These are phyloP conservation scores for Hericium rajendrae DNA, from an alignment of 768 basidiomycete genomes.

Conservation along the genomic window DNA sequence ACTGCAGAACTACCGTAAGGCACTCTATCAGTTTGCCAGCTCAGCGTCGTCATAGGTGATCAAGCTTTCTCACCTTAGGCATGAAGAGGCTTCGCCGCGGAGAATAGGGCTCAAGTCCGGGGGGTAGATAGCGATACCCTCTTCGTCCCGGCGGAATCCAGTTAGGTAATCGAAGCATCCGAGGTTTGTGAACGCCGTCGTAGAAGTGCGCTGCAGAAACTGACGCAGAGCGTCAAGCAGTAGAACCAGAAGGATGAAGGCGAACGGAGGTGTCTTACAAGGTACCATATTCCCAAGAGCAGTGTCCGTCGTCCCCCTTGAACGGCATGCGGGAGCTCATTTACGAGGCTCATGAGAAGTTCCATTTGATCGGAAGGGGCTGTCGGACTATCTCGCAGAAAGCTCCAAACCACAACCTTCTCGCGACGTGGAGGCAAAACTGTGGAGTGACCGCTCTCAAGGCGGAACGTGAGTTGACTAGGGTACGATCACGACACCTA, in stretches of 20 bases:
- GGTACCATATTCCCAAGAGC: no score
- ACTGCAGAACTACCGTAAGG: background rate
- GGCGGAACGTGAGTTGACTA: background rate
- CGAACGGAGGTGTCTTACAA: no score
- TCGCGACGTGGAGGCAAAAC: no score
- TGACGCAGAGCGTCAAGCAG: background rate
- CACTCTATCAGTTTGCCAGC: background rate
- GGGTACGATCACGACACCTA: background rate
- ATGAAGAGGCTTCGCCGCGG: background rate
- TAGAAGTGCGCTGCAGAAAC: background rate
- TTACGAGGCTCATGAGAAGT: no score
- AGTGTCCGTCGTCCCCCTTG: no score
- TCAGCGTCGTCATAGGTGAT: background rate
- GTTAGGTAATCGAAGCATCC: background rate
- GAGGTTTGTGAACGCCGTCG: background rate
- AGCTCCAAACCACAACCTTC: no score
- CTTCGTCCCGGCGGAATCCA: background rate
- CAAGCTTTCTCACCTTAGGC: background rate
- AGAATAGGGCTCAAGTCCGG: background rate
- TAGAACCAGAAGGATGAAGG: no score
- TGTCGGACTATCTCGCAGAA: no score
- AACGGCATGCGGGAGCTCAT: no score
- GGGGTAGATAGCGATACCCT: background rate
- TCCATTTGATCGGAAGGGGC: no score
- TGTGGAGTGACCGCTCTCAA: background rate